A percentile compares a stretch with the other conserved stretches of the same genome.
phyloP scores from a whole-genome alignment of 805 yeast genomes.

The Saturnispora zaruensis region DNA sequence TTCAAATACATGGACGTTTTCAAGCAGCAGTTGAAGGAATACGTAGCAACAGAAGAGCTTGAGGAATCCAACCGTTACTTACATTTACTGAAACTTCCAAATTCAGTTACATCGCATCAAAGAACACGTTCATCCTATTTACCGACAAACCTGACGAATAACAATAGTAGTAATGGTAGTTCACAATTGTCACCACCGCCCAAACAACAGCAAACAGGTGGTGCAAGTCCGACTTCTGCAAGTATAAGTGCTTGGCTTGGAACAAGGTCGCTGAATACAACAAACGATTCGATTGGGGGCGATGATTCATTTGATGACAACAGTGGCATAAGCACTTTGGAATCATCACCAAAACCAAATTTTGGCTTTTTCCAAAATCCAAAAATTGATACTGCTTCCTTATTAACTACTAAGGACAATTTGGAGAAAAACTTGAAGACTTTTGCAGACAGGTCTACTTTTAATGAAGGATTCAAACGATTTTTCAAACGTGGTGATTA shows the following conservation, averaged over 20 bases:
- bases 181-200: conserved; percentile 15
- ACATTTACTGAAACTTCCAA: conserved; percentile 18
- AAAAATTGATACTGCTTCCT: conserved; percentile 25
- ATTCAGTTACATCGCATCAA: conserved; percentile 5
- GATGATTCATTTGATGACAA: conserved; percentile 8
- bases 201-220: not conserved
- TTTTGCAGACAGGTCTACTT: conserved; percentile 48
- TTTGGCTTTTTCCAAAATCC: conserved; percentile 18
- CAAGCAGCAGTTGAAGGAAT: conserved; percentile 29
- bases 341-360: conserved; percentile 11
- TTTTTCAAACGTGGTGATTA: conserved; percentile 33
- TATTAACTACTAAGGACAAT: conserved; percentile 34
- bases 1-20: conserved; percentile 33
- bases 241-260: conserved; percentile 1
- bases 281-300: not conserved
- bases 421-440: conserved; percentile 39
- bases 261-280: not conserved
- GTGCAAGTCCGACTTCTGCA: not conserved
- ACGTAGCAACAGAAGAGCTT: conserved; percentile 19
- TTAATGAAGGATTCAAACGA: conserved; percentile 64
- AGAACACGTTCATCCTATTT: conserved; percentile 13
- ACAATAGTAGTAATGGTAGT: conserved; percentile 11
- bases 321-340: not conserved
- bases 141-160: conserved; percentile 13
- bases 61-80: conserved; percentile 24